Evolutionary conservation across 352 stramenopile species (phyloP).

Genomic region (Pythium brachiatum): DNA sequence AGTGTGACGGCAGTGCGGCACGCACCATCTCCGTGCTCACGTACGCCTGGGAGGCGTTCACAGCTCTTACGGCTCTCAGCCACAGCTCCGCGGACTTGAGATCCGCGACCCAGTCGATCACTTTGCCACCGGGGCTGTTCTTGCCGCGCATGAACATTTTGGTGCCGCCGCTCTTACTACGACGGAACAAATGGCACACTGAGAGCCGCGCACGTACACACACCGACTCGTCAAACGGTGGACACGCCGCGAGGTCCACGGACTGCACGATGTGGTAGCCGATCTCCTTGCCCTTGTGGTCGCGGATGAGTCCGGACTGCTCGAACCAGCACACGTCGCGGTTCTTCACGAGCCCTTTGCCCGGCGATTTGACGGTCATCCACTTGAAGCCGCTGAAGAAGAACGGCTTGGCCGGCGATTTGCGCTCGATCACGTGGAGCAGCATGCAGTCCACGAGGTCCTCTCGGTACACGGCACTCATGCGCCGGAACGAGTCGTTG

Average conservation of each 20-base stretch:
- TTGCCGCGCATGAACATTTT: slow-evolving; percentile 79
- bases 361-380: slow-evolving; percentile 70
- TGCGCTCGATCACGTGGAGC: slow-evolving; percentile 56
- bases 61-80: slow-evolving; percentile 59
- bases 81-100: slow-evolving; percentile 74
- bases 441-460: slow-evolving; percentile 78
- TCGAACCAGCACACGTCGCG: slow-evolving; percentile 81
- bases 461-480: slow-evolving; percentile 71
- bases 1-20: slow-evolving; percentile 31
- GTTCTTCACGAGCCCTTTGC: slow-evolving; percentile 75
- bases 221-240: slow-evolving; percentile 43
- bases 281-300: slow-evolving; percentile 78
- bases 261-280: slow-evolving; percentile 76
- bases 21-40: slow-evolving; percentile 60
- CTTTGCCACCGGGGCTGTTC: slow-evolving; percentile 65
- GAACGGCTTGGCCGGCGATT: slow-evolving; percentile 49
- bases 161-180: slow-evolving; percentile 68
- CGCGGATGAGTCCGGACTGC: slow-evolving; percentile 58
- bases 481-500: slow-evolving; percentile 61
- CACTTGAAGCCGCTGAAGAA: slow-evolving; percentile 82
- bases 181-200: slow-evolving; percentile 72
- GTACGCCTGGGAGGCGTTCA: slow-evolving; percentile 44
- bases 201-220: slow-evolving; percentile 71
- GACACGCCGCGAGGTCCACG: slow-evolving; percentile 67
- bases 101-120: slow-evolving; percentile 69